Base-by-base conservation (phyloP, 352 stramenopile species). In the Phytophthora europaea region DNA sequence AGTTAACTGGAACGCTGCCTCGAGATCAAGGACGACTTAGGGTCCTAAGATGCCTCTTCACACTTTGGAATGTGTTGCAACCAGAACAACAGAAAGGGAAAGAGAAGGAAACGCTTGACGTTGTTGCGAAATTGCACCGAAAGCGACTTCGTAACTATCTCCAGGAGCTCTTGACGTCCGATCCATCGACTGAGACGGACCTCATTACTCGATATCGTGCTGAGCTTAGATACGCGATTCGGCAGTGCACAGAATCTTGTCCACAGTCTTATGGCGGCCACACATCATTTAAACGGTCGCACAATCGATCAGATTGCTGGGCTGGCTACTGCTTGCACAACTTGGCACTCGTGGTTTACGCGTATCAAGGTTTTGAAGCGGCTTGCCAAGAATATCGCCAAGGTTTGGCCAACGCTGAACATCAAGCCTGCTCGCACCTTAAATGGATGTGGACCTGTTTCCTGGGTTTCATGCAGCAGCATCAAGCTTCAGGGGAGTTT, bases 291-390 rank as follows among this genome's bases (percentile, higher is more conserved):
- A 48, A 18, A 48, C 28, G 5, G 36, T 47, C 31, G 4, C 38
- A 34, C 3, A 18, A 15, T 36, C 59, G 45, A 50, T 40, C 58
- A 3, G 31, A n/a, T 26, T 82, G 76, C 43, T 78, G 68, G 67
- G 77, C 73, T 40, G 72, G 82, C 16, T 92, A 83, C 38, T 91
- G 83, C 20, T 61, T 89, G n/a, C 78, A 91, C 60, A 94, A 93
- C 55, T 70, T 94, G 4, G 87, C 81, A 28, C 65, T 90, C 8
- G 67, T 82, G 18, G 65, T 94, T 55, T 93, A 93, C 58, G 63
- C 65, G 9, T 78, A 71, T 7, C 61, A 70, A 33, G 88, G 87
- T 6, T 89, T 93, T 56, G 67, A 88, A 28, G 84, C 76, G 22
- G 80, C 84, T 20, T 84, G 71, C 20, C 47, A 79, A 16, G 81